Evolutionary conservation across 306 rosid species (phyloP), one percentile per base, ranked within the genome.

Genomic region (Pyrus bretschneideri): DNA sequence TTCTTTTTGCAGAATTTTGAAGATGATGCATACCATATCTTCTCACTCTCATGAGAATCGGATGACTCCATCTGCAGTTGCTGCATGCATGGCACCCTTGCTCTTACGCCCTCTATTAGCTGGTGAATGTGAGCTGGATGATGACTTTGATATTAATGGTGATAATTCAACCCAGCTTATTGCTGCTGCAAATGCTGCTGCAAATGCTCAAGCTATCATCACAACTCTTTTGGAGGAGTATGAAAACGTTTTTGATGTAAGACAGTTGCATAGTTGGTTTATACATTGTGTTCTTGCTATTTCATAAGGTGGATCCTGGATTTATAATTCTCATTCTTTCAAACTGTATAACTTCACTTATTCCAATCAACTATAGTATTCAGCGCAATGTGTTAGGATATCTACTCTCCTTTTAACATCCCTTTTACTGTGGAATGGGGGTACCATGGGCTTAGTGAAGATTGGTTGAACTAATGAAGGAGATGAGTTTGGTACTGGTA

Each of bases 81-180:
- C 99, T 87, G 98, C 99, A 79, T 96, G 99, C 90, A 96, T 96
- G 99, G 98, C 99, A 31, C 99, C 99, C 71, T 92, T 96, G 86
- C 98, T 96, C 59, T 88, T 96, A 71, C 89, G 99, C 38, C 98
- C 99, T 83, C 74, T 96, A 63, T 90, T 96, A 82, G 96, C 98
- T 30, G 98, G 99, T 25, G 98, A 96, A 83, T 96, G 97, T 87
- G 99, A 92, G 83, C 68, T 92, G 80, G 99, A 96, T 81, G 99
- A 90, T 86, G 98, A 92, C 59, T 96, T 96, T 83, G 96, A 92
- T 85, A 80, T 71, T 33, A 92, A 72, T 78, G 97, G 99, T 61
- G 99, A 92, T 85, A 91, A 84, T 86, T 92, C 99, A 17, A 96
- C 96, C 61, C 99, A 96, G 87, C 98, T 96, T 83, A 91, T 96